Base-by-base conservation (phyloP, 2,329 filamentous ascomycete species). In the Juglanconis sp. region DNA sequence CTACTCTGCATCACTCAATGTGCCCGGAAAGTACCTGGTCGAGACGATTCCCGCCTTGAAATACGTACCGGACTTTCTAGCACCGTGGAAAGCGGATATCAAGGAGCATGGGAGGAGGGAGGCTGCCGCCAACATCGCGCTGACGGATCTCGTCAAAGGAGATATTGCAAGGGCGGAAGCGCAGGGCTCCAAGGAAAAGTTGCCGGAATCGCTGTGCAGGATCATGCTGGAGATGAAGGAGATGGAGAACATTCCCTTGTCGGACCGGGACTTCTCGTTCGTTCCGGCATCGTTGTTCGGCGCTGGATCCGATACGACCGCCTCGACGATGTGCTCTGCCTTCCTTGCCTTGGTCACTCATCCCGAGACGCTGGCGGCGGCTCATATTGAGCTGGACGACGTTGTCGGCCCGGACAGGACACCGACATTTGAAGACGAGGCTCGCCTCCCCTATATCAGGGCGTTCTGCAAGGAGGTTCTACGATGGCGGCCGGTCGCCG, bases 221-320 rank as follows among this genome's bases (percentile, higher is more conserved):
- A 68, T 78, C 4, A 68, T 81, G 1, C 70, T 80, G 17, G 74
- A 79, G 51, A 67, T 76, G 17, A 64, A 71, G 24, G 73, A 76
- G 42, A 71, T 69, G 7, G 75, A 78, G 52, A 67, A 69, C 15
- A 71, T 74, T 5, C 71, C 72, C 0, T 71, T 81, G 49, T 73
- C 74, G 0, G 71, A 74, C 15, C 71, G 71, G 11, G 71, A 79
- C 63, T 73, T 80, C 58, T 74, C 74, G 3, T 79, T 77, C 66
- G 71, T 79, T 5, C 72, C 77, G 68, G 62, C 65, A 0, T 64
- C 64, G 6, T 53, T 80, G 6, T 78, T 79, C 60, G 79, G 79
- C 34, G 80, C 79, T 10, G 76, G 80, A 34, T 80, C 73, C 4
- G 81, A 83, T 62, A 83, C 81, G 0, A 81, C 79, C 0, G 76